Evolutionary conservation across 2,329 filamentous ascomycete species (phyloP).

Genomic region (Pseudogymnoascus pannorum): DNA sequence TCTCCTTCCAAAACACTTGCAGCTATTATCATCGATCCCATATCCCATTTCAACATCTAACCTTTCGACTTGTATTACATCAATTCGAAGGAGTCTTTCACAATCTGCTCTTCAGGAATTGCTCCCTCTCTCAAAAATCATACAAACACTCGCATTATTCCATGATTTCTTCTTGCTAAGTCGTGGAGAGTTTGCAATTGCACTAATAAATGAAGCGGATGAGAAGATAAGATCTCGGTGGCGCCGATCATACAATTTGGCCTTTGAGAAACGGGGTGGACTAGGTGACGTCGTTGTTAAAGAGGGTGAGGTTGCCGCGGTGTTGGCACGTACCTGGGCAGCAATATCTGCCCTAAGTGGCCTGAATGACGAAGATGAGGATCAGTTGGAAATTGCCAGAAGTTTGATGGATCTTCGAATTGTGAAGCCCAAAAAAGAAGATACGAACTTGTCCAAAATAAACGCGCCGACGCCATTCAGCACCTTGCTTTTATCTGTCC

Average conservation of each 20-base stretch:
- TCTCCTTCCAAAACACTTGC: conserved; percentile 61
- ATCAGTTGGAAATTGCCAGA: conserved; percentile 70
- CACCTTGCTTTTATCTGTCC: conserved; percentile 73
- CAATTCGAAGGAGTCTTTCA: conserved; percentile 74
- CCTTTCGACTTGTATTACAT: conserved; percentile 64
- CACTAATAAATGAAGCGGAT: conserved; percentile 78
- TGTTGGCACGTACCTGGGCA: conserved; percentile 71
- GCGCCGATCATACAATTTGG: conserved; percentile 53
- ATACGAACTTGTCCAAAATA: conserved; percentile 26
- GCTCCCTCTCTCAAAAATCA: conserved; percentile 67
- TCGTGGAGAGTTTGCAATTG: conserved; percentile 84
- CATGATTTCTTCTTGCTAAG: conserved; percentile 83
- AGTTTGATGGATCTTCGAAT: conserved; percentile 64
- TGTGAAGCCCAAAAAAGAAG: conserved; percentile 38
- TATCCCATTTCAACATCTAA: conserved; percentile 68
- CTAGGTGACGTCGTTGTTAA: conserved; percentile 65
- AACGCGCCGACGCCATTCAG: conserved; percentile 50
- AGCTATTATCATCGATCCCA: conserved; percentile 57
- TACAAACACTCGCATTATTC: conserved; percentile 69
- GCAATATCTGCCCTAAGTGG: conserved; percentile 68
- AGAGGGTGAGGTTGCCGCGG: conserved; percentile 75
- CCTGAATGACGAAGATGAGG: conserved; percentile 65
- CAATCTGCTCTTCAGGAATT: conserved; percentile 77
- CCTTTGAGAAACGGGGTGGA: conserved; percentile 49
- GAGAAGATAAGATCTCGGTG: conserved; percentile 68